phyloP scores from a whole-genome alignment of 2,329 filamentous ascomycete genomes.

The Aspergillus tamarii region DNA sequence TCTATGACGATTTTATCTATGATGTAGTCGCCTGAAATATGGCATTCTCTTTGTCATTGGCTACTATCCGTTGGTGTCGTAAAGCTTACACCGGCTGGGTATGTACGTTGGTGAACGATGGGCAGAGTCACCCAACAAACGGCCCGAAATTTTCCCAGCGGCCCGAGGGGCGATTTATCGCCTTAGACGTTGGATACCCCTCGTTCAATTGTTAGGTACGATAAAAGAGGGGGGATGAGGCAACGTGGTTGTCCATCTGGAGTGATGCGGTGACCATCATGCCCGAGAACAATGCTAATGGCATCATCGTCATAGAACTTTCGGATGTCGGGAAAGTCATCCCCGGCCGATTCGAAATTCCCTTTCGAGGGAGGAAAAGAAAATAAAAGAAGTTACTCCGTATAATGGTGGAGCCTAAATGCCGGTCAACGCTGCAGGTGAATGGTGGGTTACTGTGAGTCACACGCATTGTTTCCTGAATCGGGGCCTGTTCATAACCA shows the following conservation, averaged over 20 bases:
- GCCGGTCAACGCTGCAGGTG: background rate
- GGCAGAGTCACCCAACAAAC: background rate
- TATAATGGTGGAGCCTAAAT: background rate
- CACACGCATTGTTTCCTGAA: slow-evolving; percentile 2
- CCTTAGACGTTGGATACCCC: background rate
- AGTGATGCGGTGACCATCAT: background rate
- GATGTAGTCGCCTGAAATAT: background rate
- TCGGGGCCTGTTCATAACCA: background rate
- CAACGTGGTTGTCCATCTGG: background rate
- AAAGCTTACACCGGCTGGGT: background rate
- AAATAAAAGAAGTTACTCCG: background rate
- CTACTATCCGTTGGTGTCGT: background rate
- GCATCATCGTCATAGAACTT: background rate
- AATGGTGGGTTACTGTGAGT: slow-evolving; percentile 3
- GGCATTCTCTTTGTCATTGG: background rate
- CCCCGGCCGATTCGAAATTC: background rate
- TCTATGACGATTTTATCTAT: background rate
- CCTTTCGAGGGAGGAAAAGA: background rate
- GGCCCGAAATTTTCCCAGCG: background rate
- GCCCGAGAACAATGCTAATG: background rate
- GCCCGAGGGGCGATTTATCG: slow-evolving; percentile 3
- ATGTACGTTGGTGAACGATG: background rate
- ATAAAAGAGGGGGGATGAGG: background rate
- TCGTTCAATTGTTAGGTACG: background rate
- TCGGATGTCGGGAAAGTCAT: background rate